These are phyloP conservation scores for Vitis cinerea DNA, from an alignment of 164 flowering plant species.

Conservation along the genomic window DNA sequence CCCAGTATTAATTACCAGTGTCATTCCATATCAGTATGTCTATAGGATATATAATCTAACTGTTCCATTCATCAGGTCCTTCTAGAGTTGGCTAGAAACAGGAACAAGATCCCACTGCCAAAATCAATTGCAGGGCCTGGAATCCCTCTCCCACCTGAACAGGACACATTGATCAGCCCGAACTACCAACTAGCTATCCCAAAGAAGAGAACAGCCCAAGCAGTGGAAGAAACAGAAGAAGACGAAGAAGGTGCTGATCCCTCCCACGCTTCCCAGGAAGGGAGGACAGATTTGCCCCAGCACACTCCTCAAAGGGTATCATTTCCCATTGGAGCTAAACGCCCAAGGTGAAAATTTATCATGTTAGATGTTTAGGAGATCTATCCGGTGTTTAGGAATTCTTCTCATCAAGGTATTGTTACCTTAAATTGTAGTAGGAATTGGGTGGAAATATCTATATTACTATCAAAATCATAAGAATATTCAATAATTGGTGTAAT, in stretches of 20 bases:
- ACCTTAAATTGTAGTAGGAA: no score
- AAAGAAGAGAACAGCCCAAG: slow-evolving; percentile 42
- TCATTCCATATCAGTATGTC: no score
- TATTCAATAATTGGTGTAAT: no score
- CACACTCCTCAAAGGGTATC: slow-evolving; percentile 71
- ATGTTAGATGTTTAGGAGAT: no score
- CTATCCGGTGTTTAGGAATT: no score
- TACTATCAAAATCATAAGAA: no score
- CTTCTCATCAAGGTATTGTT: no score
- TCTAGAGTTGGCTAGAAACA: slow-evolving; percentile 62
- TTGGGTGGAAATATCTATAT: no score
- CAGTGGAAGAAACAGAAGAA: slow-evolving; percentile 71
- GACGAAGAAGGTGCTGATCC: slow-evolving; percentile 59
- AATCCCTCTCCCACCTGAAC: slow-evolving; percentile 72
- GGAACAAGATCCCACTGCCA: slow-evolving; percentile 72
- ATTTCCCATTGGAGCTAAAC: slow-evolving; percentile 71
- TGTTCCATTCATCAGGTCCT: slow-evolving; percentile 40
- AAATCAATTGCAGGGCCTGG: slow-evolving; percentile 65
- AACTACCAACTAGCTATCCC: slow-evolving; percentile 87
- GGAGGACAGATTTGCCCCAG: slow-evolving; percentile 44
- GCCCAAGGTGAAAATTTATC: slow-evolving; percentile 29
- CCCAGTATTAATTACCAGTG: no score
- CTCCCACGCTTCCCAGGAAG: slow-evolving; percentile 52
- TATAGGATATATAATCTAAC: background rate
- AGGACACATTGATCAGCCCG: slow-evolving; percentile 62